These are phyloP conservation scores for Passiflora organensis DNA, from an alignment of 345 rosid species.

Conservation along the genomic window DNA sequence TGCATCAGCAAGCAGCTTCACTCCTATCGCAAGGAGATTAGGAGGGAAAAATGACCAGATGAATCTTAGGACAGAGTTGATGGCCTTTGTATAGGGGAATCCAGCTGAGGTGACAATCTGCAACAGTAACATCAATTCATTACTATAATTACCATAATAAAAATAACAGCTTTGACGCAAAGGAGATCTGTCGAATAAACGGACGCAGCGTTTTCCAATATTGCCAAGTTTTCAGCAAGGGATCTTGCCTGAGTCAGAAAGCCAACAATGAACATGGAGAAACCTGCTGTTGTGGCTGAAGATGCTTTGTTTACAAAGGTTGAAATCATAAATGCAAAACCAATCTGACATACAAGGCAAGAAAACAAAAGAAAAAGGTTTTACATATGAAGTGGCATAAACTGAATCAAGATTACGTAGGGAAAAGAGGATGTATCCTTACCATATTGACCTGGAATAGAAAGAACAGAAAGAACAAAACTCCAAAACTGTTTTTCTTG, in stretches of 20 bases:
- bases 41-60: conserved; percentile 90
- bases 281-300: conserved; percentile 70
- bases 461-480: conserved; percentile 71
- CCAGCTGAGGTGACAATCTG: conserved; percentile 61
- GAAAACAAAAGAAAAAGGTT: conserved; percentile 10
- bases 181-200: too few species aligned
- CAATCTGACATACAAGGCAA: conserved; percentile 45
- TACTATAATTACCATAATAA: background rate
- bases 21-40: conserved; percentile 69
- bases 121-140: conserved; percentile 14
- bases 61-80: conserved; percentile 23
- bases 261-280: conserved; percentile 68
- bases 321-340: conserved; percentile 79
- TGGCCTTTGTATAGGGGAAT: conserved; percentile 46
- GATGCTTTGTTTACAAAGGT: conserved; percentile 76
- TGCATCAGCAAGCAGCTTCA: conserved; percentile 53
- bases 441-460: conserved; percentile 91
- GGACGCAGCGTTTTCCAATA: too few species aligned
- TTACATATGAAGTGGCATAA: conserved; percentile 2
- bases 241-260: conserved; percentile 71
- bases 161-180: too few species aligned
- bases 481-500: conserved; percentile 69
- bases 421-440: conserved; percentile 8
- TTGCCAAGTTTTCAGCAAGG: conserved; percentile 6
- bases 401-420: background rate